Conservation (phyloP, 2,329 filamentous ascomycete species). For the Pseudogymnoascus sp. region DNA sequence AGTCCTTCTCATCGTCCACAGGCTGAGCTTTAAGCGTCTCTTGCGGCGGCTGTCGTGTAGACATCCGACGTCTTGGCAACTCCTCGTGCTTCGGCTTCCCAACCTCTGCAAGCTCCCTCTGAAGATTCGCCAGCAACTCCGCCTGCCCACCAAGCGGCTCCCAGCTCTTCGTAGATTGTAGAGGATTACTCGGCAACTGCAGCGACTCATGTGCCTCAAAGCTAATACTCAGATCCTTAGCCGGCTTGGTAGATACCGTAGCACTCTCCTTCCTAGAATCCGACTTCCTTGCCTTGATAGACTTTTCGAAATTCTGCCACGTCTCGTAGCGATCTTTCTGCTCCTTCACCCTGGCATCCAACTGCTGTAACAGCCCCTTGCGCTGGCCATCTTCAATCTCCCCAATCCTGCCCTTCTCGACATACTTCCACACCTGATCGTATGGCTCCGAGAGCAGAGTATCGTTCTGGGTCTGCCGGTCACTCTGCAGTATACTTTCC, state of each 20-base stretch:
- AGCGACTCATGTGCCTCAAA: conserved; percentile 47
- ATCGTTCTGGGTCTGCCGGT: conserved; percentile 48
- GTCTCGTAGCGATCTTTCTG: conserved; percentile 62
- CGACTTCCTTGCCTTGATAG: conserved; percentile 25
- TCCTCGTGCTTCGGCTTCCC: conserved; percentile 18
- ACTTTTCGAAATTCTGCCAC: conserved; percentile 62
- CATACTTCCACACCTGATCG: conserved; percentile 61
- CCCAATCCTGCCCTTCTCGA: conserved; percentile 50
- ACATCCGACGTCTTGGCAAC: background rate
- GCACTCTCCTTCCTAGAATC: conserved; percentile 16
- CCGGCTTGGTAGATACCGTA: conserved; percentile 3
- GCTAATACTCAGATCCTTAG: conserved; percentile 41
- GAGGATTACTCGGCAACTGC: conserved; percentile 17
- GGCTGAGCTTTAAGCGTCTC: background rate
- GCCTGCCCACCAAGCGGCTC: conserved; percentile 25
- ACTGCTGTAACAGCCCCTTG: conserved; percentile 56
- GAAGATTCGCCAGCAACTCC: conserved; percentile 25
- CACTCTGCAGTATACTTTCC: conserved; percentile 61
- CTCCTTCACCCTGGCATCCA: conserved; percentile 58
- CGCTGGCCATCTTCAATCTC: conserved; percentile 45
- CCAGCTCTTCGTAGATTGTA: conserved; percentile 15
- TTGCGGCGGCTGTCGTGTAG: background rate
- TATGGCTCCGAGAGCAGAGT: conserved; percentile 60
- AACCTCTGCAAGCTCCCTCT: conserved; percentile 24
- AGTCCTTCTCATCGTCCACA: background rate